Base-by-base conservation (phyloP, 139 green algal species). In the Chlorella sp. region DNA sequence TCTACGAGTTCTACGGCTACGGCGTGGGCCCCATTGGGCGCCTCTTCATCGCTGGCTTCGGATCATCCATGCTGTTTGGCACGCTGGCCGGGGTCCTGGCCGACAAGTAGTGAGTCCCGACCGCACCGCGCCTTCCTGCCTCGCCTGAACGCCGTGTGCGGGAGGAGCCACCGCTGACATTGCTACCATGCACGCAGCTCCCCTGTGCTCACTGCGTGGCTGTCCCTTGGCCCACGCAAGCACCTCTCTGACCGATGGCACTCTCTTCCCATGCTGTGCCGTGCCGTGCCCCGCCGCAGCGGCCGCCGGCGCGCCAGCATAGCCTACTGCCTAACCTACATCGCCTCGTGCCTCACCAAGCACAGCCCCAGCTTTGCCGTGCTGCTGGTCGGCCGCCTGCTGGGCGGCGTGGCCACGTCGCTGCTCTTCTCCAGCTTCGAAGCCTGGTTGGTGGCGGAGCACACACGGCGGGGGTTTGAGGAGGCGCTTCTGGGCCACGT, bases 41-140 rank as follows among this genome's bases (percentile, higher is more conserved):
- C 31, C 88, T 99, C 0, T 99, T 99, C 81, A 98, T 98, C 32
- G 94, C 94, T 30, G 95, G 95, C 24, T 99, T 99, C 83, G 95
- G 92, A 0, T 96, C 88, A 1, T 97, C 91, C 26, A 91, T 98
- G 88, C 73, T 99, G 1, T 97, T 99, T 74, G 95, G 95, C 36
- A 99, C 95, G 5, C 79, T 99, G 22, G 93, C 95, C 1, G 95
- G 95, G 1, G 88, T 88, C 0, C 73, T 99, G 5, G 94, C 92
- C 2, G 95, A 99, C 82, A 96, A 91, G 64, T 84, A 93, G 88
- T 92, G 74, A 82, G 89, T 77, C 27, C 2, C 4, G 35, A 2
- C 10, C 2, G n/a, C n/a, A n/a, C n/a, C n/a, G n/a, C n/a, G n/a
- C n/a, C n/a, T n/a, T n/a, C n/a, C n/a, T n/a, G n/a, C n/a, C n/a